Percentiles rank a stretch among this genome's conserved stretches.
phyloP scores from a whole-genome alignment of 257 asterid genomes.

The Anisodus tanguticus region DNA sequence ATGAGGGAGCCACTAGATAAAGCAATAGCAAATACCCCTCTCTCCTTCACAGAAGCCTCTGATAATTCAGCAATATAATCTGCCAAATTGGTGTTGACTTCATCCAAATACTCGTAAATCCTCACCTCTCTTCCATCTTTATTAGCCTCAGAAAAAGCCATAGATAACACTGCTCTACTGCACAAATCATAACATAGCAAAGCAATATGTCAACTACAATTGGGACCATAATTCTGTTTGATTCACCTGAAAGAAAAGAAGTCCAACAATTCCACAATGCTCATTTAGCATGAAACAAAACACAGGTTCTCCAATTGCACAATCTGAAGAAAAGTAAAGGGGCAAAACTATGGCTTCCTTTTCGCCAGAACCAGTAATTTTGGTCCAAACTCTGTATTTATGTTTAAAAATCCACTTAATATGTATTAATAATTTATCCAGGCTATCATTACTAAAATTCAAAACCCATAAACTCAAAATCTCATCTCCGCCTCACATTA shows the following conservation, averaged over 20 bases:
- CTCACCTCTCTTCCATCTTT: slow-evolving; percentile 70
- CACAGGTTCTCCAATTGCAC: not conserved
- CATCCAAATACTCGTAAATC: slow-evolving; percentile 67
- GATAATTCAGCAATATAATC: slow-evolving; percentile 86
- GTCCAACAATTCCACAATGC: slow-evolving; percentile 32
- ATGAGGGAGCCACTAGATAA: slow-evolving; percentile 93
- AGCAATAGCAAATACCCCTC: slow-evolving; percentile 82
- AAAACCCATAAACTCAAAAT: too few species aligned
- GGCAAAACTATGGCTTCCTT: not conserved
- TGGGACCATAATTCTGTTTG: slow-evolving; percentile 29
- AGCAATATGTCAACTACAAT: slow-evolving; percentile 23
- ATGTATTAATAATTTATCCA: too few species aligned
- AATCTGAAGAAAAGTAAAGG: slow-evolving; percentile 21
- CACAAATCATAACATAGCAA: slow-evolving; percentile 29
- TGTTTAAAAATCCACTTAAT: too few species aligned
- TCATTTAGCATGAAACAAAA: slow-evolving; percentile 30
- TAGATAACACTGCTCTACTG: slow-evolving; percentile 41
- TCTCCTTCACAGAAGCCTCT: slow-evolving; percentile 81
- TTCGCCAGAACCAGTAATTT: too few species aligned
- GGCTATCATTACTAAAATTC: too few species aligned
- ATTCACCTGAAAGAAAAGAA: slow-evolving; percentile 25
- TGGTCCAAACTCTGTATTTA: too few species aligned
- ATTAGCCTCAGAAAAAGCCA: slow-evolving; percentile 62
- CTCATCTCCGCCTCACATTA: too few species aligned
- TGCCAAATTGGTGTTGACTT: slow-evolving; percentile 74